Conservation (phyloP, 176 grass and related monocot genomes). For the Calamus simplicifolius region DNA sequence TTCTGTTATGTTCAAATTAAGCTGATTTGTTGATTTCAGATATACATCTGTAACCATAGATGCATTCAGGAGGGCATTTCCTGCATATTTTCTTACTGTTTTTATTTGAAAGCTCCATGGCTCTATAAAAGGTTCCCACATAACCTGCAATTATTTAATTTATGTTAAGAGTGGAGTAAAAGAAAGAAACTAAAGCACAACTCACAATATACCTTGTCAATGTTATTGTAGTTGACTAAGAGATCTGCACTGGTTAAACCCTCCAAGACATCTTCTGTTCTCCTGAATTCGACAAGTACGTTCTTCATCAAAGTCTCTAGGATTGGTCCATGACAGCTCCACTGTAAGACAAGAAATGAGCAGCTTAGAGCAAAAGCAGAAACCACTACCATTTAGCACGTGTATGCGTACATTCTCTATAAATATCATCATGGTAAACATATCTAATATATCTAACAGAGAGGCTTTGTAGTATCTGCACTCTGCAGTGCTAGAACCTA, state of each 20-base stretch:
- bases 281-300: conserved; percentile 42
- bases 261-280: conserved; percentile 43
- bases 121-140: conserved; percentile 98
- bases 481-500: no score
- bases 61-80: conserved; percentile 39
- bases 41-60: conserved; percentile 53
- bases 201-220: conserved; percentile 73
- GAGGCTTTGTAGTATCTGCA: no score
- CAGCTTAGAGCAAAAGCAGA: conserved; percentile 8
- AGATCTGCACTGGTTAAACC: conserved; percentile 65
- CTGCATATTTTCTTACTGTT: conserved; percentile 45
- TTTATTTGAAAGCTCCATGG: conserved; percentile 79
- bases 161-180: no score
- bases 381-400: conserved; percentile 1
- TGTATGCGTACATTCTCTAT: no score
- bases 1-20: conserved; percentile 97
- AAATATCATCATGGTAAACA: no score
- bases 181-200: conserved; percentile 6
- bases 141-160: conserved; percentile 50
- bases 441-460: no score
- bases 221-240: conserved; percentile 95
- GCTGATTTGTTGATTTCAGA: conserved; percentile 67
- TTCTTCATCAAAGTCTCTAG: conserved; percentile 85
- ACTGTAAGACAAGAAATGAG: conserved; percentile 38
- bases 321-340: conserved; percentile 88